Evolutionary conservation across 148 eudicot genomes (phyloP), one percentile per base, ranked within the genome.

Genomic region (Fagopyrum homotropicum): DNA sequence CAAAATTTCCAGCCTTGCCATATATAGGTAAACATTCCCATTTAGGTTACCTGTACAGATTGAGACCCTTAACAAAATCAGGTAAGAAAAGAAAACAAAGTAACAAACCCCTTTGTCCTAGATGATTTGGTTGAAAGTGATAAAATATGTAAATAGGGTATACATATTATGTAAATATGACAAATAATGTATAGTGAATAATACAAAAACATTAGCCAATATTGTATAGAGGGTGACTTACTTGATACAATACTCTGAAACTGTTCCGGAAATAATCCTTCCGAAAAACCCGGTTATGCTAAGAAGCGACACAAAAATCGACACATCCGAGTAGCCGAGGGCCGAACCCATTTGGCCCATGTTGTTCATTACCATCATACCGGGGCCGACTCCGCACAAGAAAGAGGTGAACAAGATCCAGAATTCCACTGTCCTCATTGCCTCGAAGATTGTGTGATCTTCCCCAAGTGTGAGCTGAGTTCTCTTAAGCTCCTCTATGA

Each of bases 321-420:
- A 92, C 5, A 90, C 99, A 44, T 95, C 99, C 4, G 77, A 57
- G 69, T 92, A 95, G 54, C 99, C 99, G 15, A 95, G 91, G 10
- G 99, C 84, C 55, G 89, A 52, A 9, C 96, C 99, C 97, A 95
- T 95, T 77, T 95, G 99, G 7, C 96, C 99, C 91, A 92, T 85
- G 57, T 95, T 95, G 73, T 95, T 95, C 88, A 85, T 89, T 84
- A 95, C 99, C 45, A 90, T 84, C 81, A 92, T 66, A 35, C 97
- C 99, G n/a, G 97, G 84, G 17, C 99, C 99, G 9, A 95, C 96
- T 30, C 99, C 99, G 30, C 96, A 95, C 51, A 95, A 76, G 75
- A 92, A 95, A 12, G 99, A 92, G 44, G 76, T 77, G 43, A 95
- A 92, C 87, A 95, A 79, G 17, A 95, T 82, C 99, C 99, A 95